Evolutionary conservation across 306 rosid genomes (phyloP).

Genomic region (Malus asiatica): DNA sequence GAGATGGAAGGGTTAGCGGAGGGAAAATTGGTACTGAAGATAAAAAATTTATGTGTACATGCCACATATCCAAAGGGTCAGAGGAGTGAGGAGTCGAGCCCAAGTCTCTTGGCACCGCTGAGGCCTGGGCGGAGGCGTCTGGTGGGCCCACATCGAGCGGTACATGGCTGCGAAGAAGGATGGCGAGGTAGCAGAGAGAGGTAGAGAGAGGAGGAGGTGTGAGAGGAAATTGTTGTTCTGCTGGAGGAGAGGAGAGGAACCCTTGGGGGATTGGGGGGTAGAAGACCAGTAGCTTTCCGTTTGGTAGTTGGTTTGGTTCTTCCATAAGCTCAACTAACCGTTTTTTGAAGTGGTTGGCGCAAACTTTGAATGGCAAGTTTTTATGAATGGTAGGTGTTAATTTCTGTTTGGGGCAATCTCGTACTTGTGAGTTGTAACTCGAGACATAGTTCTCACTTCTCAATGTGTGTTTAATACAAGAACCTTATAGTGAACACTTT

Average conservation of each 20-base stretch:
- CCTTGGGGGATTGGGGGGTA: neutral
- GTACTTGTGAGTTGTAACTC: neutral
- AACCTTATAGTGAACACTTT: neutral
- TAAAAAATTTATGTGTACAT: constrained; percentile 42
- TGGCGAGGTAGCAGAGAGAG: neutral
- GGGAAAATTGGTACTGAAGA: neutral
- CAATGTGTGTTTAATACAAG: neutral
- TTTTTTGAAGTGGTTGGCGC: constrained; percentile 19
- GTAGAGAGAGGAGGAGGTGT: neutral
- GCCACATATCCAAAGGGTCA: constrained; percentile 73
- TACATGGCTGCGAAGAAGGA: constrained; percentile 9
- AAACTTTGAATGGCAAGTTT: constrained; percentile 18
- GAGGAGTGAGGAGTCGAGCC: constrained; percentile 31
- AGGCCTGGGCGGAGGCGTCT: neutral
- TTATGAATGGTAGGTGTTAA: constrained; percentile 32
- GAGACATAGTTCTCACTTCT: neutral
- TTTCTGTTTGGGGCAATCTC: neutral
- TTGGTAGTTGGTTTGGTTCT: neutral
- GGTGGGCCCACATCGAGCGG: constrained; percentile 13
- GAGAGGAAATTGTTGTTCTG: neutral
- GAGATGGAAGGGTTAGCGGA: constrained; percentile 16
- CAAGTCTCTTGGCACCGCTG: constrained; percentile 30
- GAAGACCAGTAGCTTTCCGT: constrained; percentile 33
- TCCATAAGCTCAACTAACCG: constrained; percentile 24
- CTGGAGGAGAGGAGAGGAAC: neutral